phyloP scores from a whole-genome alignment of 1,139 yeast genomes.

The Yarrowia galli region DNA sequence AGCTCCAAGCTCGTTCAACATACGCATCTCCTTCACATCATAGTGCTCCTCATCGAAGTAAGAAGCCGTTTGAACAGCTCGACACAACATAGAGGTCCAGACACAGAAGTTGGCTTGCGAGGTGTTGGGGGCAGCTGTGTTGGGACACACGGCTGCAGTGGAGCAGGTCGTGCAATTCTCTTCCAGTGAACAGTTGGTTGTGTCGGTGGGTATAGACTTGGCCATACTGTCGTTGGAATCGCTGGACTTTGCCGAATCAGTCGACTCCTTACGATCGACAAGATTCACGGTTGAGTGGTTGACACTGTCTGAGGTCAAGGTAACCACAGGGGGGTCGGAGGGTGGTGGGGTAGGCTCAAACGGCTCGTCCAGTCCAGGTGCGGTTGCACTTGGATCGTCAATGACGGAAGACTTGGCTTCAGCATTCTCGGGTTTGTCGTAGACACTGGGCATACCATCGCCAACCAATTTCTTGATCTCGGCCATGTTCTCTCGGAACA shows the following conservation, averaged over 20 bases:
- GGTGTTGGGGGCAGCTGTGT: constrained; percentile 57
- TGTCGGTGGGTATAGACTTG: constrained; percentile 1
- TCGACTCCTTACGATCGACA: constrained; percentile 11
- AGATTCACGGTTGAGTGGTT: constrained; percentile 19
- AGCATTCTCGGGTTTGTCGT: background rate
- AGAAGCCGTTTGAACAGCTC: constrained; percentile 81
- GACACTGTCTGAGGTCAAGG: constrained; percentile 18
- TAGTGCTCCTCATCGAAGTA: constrained; percentile 71
- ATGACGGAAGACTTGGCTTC: background rate
- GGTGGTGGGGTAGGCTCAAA: constrained; percentile 14
- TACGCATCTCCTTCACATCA: constrained; percentile 86
- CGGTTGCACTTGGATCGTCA: background rate
- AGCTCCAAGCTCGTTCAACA: constrained; percentile 92
- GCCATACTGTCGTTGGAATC: constrained; percentile 18
- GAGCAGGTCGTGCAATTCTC: constrained; percentile 13
- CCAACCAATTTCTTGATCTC: constrained; percentile 27
- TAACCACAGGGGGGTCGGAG: background rate
- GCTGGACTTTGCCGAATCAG: constrained; percentile 11
- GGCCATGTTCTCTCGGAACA: background rate
- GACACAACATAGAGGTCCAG: constrained; percentile 87
- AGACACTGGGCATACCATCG: constrained; percentile 16
- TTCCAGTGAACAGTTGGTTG: background rate
- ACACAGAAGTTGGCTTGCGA: constrained; percentile 68
- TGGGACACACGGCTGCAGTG: constrained; percentile 44
- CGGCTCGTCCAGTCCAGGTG: background rate